Evolutionary conservation across 164 flowering plant species (phyloP), one percentile per base, ranked within the genome.

Genomic region (Vitis riparia): DNA sequence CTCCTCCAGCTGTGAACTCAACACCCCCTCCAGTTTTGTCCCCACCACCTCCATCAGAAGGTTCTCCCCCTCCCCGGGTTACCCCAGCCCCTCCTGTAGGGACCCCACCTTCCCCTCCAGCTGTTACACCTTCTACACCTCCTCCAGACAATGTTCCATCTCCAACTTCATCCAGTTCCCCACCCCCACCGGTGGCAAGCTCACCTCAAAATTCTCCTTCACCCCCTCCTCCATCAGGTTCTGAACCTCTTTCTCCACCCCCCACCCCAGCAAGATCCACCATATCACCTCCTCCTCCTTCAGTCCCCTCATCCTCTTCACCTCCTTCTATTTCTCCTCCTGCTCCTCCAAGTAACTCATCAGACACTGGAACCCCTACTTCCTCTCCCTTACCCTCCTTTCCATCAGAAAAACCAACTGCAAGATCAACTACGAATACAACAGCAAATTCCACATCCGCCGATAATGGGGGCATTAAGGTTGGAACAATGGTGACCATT

Each of bases 341-440:
- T 32, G 68, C 77, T 62, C 62, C 75, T 19, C 68, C 72, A 7
- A 61, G 62, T 63, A 81, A 77, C 69, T 58, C 79, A n/a, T 19
- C 82, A 2, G 17, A 53, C 7, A 37, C 32, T 65, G 76, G 70
- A 62, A 68, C 37, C 65, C 23, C 72, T 0, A n/a, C 51, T 15
- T 2, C 67, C 4, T 12, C 73, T n/a, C 67, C 85, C 15, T 59
- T 70, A 16, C 74, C 83, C 4, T 51, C 75, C 49, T 13, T 67
- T 1, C 75, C 84, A 17, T 53, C 84, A 8, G 77, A 74, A 66
- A 74, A 78, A 57, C 86, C 87, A 50, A 78, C 75, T 47, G 79
- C 86, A 67, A 66, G 58, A 73, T 50, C 79, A 56, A 75, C 78
- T 16, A 62, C 77, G 49, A 68, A 76, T 68, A 58, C 17, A 30